Evolutionary conservation across 306 rosid species (phyloP).

Genomic region (Delonix regia): DNA sequence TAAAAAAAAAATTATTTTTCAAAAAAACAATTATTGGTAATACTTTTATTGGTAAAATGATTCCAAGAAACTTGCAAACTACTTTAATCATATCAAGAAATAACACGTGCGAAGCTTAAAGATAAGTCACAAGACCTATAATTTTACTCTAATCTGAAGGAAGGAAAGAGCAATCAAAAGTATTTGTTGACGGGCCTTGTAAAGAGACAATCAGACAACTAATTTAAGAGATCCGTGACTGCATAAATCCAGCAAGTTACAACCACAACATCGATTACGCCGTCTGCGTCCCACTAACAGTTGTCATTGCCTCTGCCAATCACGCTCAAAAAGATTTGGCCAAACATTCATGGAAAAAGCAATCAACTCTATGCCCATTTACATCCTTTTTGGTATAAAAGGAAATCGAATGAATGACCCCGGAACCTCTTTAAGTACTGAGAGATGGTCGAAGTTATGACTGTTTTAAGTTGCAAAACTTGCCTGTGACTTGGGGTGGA

Average conservation of each 20-base stretch:
- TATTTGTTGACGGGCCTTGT: not conserved
- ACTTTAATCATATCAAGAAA: not conserved
- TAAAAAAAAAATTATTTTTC: not conserved
- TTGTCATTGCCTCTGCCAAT: not conserved
- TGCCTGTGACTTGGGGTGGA: not conserved
- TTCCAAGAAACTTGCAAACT: not conserved
- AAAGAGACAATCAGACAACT: not conserved
- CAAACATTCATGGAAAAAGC: not conserved
- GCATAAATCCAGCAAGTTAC: conserved; percentile 8
- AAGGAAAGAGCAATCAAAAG: not conserved
- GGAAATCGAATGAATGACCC: not conserved
- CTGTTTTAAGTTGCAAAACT: not conserved
- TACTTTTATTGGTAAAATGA: not conserved
- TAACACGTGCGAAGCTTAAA: not conserved
- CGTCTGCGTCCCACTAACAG: not conserved
- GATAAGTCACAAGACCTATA: not conserved
- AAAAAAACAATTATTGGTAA: not conserved
- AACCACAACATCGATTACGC: not conserved
- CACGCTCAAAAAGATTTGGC: not conserved
- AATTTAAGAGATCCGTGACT: conserved; percentile 26
- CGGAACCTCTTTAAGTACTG: too few species aligned
- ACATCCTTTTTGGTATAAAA: not conserved
- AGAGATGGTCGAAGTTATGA: too few species aligned
- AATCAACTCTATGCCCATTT: not conserved
- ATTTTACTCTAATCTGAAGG: not conserved